Evolutionary conservation across 371 early-diverging fungal species (phyloP), one percentile per base, ranked within the genome.

Genomic region (Cokeromyces recurvatus): DNA sequence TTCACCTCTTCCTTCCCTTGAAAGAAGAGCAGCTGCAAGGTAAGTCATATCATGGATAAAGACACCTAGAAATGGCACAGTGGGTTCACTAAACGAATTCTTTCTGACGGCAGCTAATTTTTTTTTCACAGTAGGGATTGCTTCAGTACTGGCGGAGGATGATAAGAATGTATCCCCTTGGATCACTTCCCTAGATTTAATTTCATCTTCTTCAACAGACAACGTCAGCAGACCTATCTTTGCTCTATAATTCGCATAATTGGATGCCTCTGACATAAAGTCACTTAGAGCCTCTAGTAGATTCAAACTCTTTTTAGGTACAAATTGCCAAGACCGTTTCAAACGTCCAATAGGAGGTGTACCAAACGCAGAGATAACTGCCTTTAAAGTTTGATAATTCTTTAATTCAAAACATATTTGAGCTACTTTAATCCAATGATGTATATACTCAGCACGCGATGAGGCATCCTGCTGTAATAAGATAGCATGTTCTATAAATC

Each of bases 21-120:
- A n/a, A n/a, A 43, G 57, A 47, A 19, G 54, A 40, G 43, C 59
- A 22, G 82, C 84, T 3, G 68, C 31, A 10, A 89, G 53, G 55
- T 91, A 91, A 1, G 89, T 88, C 48, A 82, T 69, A 40, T 91
- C 91, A 66, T 87, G 87, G 23, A 89, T 80, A 52, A 86, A 84
- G 1, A 85, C 71, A 12, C 91, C 89, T 16, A 91, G 50, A 59
- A 83, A 91, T 0, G 91, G 91, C 14, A 91, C 78, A 27, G 73
- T 75, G 2, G 91, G 87, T 23, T 82, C 54, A 38, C 50, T 51
- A 3, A 48, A 55, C 1, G 56, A 43, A 14, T 55, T 48, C 11
- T 55, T 55, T 38, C 49, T 19, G 17, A 23, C 8, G 23, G 20
- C 22, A n/a, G n/a, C n/a, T n/a, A n/a, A n/a, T 15, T 32, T 32